phyloP scores from a whole-genome alignment of 192 early-diverging fungal species.

The Gryganskiella cystojenkinii region DNA sequence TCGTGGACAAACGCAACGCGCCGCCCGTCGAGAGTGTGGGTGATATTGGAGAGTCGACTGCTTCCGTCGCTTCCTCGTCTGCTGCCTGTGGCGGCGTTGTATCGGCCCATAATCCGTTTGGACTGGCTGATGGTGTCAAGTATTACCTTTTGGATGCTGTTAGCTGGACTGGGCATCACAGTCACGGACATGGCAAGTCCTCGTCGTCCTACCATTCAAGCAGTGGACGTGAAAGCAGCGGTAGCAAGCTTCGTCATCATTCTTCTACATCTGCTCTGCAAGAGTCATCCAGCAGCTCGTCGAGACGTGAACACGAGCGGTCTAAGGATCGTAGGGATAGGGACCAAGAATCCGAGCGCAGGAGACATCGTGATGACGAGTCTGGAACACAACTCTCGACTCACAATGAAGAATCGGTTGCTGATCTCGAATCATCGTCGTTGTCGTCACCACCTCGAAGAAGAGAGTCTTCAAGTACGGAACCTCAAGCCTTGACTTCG shows the following conservation, averaged over 20 bases:
- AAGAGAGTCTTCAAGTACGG: background rate
- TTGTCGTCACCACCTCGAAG: no score
- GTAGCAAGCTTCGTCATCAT: constrained; percentile 42
- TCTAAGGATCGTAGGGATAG: constrained; percentile 11
- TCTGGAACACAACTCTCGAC: background rate
- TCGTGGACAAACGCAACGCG: constrained; percentile 53
- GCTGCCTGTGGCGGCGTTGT: constrained; percentile 10
- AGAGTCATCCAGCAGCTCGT: constrained; percentile 36
- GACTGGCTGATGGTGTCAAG: constrained; percentile 60
- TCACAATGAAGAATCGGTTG: background rate
- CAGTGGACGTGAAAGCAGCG: constrained; percentile 31
- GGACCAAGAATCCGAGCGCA: constrained; percentile 21
- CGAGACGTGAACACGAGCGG: constrained; percentile 24
- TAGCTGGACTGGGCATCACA: constrained; percentile 47
- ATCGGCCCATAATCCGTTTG: constrained; percentile 57
- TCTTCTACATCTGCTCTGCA: constrained; percentile 30
- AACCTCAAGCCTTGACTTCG: background rate
- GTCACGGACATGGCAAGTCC: constrained; percentile 27
- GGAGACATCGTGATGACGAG: constrained; percentile 17
- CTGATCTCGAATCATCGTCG: background rate
- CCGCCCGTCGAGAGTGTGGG: constrained; percentile 4
- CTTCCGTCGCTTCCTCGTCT: constrained; percentile 9
- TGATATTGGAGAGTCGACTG: background rate
- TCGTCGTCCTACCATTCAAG: constrained; percentile 40
- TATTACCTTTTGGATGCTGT: constrained; percentile 63